Evolutionary conservation across 306 rosid genomes (phyloP).

Genomic region (Pachyrhizus erosus): DNA sequence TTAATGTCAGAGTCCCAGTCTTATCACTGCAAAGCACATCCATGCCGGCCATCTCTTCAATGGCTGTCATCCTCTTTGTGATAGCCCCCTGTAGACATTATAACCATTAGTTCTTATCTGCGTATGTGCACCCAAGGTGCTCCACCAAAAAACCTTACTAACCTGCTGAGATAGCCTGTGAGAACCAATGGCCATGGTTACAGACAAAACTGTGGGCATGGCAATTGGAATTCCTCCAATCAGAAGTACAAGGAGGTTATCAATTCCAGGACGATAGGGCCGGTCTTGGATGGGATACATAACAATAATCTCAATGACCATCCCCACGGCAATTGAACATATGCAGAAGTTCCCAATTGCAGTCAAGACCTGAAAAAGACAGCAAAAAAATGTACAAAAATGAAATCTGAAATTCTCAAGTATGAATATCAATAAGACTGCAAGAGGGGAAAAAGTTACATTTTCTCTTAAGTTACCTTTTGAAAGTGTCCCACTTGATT

Average conservation of each 20-base stretch:
- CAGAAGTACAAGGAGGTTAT: slow-evolving; percentile 95
- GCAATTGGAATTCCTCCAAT: slow-evolving; percentile 99
- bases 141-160: slow-evolving; percentile 38
- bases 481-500: slow-evolving; percentile 99
- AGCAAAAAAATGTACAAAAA: background rate
- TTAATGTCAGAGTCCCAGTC: slow-evolving; percentile 93
- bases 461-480: slow-evolving; percentile 58
- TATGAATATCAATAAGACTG: background rate
- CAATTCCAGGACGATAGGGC: slow-evolving; percentile 89
- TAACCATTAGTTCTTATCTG: slow-evolving; percentile 30
- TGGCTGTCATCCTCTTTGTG: slow-evolving; percentile 99
- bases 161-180: slow-evolving; percentile 98
- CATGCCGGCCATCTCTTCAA: slow-evolving; percentile 99
- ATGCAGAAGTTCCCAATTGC: slow-evolving; percentile 99
- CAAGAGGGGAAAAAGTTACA: background rate
- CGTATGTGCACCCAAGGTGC: slow-evolving; percentile 10
- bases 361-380: slow-evolving; percentile 79
- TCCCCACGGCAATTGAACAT: slow-evolving; percentile 94
- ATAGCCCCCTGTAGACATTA: slow-evolving; percentile 84
- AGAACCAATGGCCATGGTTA: slow-evolving; percentile 99
- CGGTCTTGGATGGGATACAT: slow-evolving; percentile 99
- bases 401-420: slow-evolving; percentile 33
- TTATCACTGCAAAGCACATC: slow-evolving; percentile 99
- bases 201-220: slow-evolving; percentile 98
- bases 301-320: slow-evolving; percentile 88